Conservation (phyloP, 2,329 filamentous ascomycete genomes). For the Phaeosphaeria sp. region DNA sequence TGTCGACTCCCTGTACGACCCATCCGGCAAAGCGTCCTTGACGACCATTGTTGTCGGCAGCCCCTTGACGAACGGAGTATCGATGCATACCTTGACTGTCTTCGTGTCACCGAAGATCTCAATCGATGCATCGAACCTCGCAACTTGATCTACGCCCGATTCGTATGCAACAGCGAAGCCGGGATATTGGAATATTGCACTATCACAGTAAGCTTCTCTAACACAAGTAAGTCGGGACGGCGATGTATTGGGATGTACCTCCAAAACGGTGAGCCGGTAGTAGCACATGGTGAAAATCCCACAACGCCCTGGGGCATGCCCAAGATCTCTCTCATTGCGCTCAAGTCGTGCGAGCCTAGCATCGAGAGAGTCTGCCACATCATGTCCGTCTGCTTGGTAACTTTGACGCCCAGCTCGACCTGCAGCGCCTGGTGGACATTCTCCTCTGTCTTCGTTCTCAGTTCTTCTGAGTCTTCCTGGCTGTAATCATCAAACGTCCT, state of each 20-base stretch:
- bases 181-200: constrained; percentile 14
- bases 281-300: constrained; percentile 19
- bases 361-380: constrained; percentile 24
- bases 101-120: constrained; percentile 62
- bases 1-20: constrained; percentile 45
- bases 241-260: neutral
- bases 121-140: constrained; percentile 60
- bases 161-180: constrained; percentile 64
- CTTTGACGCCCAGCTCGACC: neutral
- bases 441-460: neutral
- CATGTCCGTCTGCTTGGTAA: neutral
- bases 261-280: neutral
- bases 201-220: neutral
- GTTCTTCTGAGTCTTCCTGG: neutral
- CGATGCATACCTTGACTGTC: constrained; percentile 61
- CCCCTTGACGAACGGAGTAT: constrained; percentile 65
- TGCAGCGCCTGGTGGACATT: neutral
- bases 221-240: neutral
- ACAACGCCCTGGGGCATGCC: constrained; percentile 54
- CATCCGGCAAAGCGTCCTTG: neutral
- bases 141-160: constrained; percentile 61
- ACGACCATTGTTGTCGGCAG: constrained; percentile 50
- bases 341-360: constrained; percentile 62
- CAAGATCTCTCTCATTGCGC: constrained; percentile 59
- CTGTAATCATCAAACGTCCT: constrained; percentile 45